These are phyloP conservation scores for Aspergillus pseudotamarii DNA, from an alignment of 2,329 filamentous ascomycete species.

Conservation along the genomic window DNA sequence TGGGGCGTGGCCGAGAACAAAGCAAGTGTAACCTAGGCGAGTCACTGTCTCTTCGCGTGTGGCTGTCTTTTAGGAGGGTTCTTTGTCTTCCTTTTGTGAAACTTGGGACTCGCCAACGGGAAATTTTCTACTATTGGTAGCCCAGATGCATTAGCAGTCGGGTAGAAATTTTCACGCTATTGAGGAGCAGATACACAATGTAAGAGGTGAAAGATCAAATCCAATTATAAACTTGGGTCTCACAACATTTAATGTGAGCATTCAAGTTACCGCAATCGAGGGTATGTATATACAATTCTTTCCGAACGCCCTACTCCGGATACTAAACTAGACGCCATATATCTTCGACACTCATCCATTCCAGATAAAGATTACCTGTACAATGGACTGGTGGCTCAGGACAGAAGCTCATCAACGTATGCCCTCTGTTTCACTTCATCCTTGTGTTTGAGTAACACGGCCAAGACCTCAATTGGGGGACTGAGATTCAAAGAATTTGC, in stretches of 20 bases:
- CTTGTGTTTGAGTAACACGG: slow-evolving; percentile 72
- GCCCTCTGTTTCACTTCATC: slow-evolving; percentile 60
- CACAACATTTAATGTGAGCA: not conserved
- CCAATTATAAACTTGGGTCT: not conserved
- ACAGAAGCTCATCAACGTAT: slow-evolving; percentile 56
- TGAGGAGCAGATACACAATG: not conserved
- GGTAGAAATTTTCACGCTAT: not conserved
- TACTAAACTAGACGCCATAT: not conserved
- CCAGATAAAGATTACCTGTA: not conserved
- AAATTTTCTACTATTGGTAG: not conserved
- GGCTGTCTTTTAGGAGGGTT: not conserved
- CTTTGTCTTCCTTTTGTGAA: not conserved
- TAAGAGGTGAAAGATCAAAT: not conserved
- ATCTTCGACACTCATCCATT: not conserved
- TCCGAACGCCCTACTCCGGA: not conserved
- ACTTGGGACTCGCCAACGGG: not conserved
- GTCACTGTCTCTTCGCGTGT: not conserved
- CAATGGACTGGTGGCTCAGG: slow-evolving; percentile 22
- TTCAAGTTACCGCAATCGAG: not conserved
- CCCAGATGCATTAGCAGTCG: not conserved
- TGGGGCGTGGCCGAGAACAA: not conserved
- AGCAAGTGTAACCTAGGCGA: not conserved
- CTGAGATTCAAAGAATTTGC: slow-evolving; percentile 80
- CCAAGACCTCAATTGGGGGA: slow-evolving; percentile 87
- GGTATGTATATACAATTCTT: slow-evolving; percentile 4